Evolutionary conservation across 441 rosid genomes (phyloP).

Genomic region (Corymbia calophylla): DNA sequence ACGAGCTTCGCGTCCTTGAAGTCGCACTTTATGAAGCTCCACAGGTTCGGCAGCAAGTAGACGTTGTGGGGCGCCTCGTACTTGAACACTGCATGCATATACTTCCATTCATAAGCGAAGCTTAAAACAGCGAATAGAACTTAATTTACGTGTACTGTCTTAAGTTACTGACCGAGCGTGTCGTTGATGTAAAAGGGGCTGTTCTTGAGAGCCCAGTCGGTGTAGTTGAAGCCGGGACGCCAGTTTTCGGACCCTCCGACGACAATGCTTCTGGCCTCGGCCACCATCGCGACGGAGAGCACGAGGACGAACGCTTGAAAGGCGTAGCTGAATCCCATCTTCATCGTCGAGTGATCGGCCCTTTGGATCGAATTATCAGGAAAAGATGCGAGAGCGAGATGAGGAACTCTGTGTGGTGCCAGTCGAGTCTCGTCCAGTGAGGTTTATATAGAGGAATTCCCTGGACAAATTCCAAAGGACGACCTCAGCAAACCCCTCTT

Average conservation of each 20-base stretch:
- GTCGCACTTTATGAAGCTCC: conserved; percentile 11
- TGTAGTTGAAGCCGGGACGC: conserved; percentile 10
- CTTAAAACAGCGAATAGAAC: background rate
- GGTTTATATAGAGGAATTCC: background rate
- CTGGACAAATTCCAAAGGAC: background rate
- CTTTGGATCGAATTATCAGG: background rate
- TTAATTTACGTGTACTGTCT: background rate
- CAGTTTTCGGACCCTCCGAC: conserved; percentile 11
- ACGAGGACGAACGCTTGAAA: background rate
- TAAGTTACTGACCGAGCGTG: conserved; percentile 2
- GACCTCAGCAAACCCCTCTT: background rate
- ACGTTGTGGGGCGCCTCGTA: conserved; percentile 7
- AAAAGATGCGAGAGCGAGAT: background rate
- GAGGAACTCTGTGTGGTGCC: background rate
- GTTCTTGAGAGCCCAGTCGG: conserved; percentile 8
- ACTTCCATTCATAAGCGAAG: background rate
- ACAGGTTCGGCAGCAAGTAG: conserved; percentile 14
- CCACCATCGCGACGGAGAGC: background rate
- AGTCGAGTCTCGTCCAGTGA: background rate
- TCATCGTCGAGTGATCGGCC: background rate
- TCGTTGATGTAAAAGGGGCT: conserved; percentile 16
- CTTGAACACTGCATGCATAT: conserved; percentile 1
- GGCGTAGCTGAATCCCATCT: background rate
- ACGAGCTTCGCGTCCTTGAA: conserved; percentile 8
- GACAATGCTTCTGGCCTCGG: conserved; percentile 11